Base-by-base conservation (phyloP, 306 rosid species). In the Echinosophora koreensis region DNA sequence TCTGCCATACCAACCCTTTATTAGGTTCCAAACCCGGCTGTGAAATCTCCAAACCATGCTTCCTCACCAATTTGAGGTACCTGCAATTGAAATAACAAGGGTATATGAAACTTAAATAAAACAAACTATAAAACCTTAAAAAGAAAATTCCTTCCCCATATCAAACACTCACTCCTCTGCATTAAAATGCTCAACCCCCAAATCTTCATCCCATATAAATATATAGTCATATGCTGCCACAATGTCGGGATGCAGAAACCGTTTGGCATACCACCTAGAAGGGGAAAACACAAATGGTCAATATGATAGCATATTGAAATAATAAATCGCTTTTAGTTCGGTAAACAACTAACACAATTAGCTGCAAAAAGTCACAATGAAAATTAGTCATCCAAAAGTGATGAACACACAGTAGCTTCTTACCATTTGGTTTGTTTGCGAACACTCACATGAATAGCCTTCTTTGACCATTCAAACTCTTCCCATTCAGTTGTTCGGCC, bases 211-310 rank as follows among this genome's bases (percentile, higher is more conserved):
- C 99, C 99, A 96, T 72, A 96, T 82, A 82, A 96, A 96, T 76
- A 96, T 88, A 86, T 96, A 96, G 85, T 96, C 99, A 55, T 96
- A 96, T n/a, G 93, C 86, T n/a, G 98, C 97, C 66, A 96, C 98
- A 74, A 96, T 88, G 84, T 91, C 96, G 17, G 98, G 99, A 89
- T 96, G 99, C 87, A 96, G 81, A 87, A 96, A 96, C 15, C 98
- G 91, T 86, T 96, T 96, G 59, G 98, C 97, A 77, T 92, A 96
- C 99, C 99, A 96, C 99, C 99, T 96, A 77, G 59, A 14, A 30
- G 41, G 9, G 81, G 27, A 37, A 67, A 54, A 51, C 65, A 5
- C 4, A 32, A 12, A 69, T 22, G 18, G 56, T 78, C 69, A 68
- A 64, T 68, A 47, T 57, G 37, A 68, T 66, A 44, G 71, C 51